A percentile compares a stretch with the other conserved stretches of the same genome.
Evolutionary conservation across 202 grass and related monocot genomes (phyloP).

Genomic region (Dendrocalamus latiflorus): DNA sequence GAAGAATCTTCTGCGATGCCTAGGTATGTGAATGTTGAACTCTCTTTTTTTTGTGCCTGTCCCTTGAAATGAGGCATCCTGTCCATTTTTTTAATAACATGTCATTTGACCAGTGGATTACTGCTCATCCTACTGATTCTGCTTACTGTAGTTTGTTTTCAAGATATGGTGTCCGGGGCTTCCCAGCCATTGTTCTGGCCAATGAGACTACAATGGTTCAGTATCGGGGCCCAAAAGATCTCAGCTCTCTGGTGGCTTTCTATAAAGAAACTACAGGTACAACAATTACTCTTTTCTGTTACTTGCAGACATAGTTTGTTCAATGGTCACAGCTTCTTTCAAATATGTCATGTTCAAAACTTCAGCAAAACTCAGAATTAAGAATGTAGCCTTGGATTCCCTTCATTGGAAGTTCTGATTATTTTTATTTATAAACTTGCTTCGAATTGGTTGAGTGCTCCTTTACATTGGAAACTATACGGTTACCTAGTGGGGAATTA

Average conservation of each 20-base stretch:
- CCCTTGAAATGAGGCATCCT: background rate
- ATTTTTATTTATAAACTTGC: background rate
- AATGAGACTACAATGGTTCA: conserved; percentile 53
- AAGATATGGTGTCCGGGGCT: conserved; percentile 74
- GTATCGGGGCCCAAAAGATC: conserved; percentile 61
- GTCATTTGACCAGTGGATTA: conserved; percentile 10
- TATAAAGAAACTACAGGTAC: conserved; percentile 83
- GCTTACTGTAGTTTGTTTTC: conserved; percentile 74
- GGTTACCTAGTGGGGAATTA: background rate
- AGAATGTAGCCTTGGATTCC: background rate
- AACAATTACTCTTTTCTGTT: background rate
- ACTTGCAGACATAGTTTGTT: background rate
- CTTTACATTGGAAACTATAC: background rate
- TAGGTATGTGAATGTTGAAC: conserved; percentile 45
- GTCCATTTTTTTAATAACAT: background rate
- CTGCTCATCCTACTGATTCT: conserved; percentile 25
- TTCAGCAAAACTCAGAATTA: conserved; percentile 1
- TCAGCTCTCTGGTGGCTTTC: conserved; percentile 61
- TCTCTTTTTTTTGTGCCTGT: background rate
- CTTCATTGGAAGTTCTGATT: background rate
- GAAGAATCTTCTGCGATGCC: conserved; percentile 75
- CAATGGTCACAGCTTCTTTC: conserved; percentile 1
- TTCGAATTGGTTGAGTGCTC: background rate
- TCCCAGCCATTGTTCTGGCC: conserved; percentile 73
- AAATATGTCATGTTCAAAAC: conserved; percentile 4